A percentile compares a stretch with the other conserved stretches of the same genome.
Conservation (phyloP, 352 stramenopile species). For the Phytophthora capsici region DNA sequence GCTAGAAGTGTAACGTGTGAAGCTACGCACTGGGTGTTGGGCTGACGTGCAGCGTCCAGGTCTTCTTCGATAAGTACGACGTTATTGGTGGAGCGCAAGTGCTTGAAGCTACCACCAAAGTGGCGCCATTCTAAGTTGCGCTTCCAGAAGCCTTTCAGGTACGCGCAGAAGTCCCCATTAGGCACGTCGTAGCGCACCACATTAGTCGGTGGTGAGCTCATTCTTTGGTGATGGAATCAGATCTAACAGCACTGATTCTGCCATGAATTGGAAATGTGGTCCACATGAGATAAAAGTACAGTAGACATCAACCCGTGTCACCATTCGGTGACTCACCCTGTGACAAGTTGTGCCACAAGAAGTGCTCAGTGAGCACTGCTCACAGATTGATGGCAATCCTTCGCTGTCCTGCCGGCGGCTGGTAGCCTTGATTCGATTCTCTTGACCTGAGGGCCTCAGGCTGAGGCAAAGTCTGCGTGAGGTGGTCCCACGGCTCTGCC, state of each 20-base stretch:
- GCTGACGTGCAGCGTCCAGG: slow-evolving; percentile 66
- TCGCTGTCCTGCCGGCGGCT: not conserved
- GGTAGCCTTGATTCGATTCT: too few relatives aligned
- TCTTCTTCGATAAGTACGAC: slow-evolving; percentile 85
- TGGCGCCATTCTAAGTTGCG: slow-evolving; percentile 83
- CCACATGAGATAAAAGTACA: slow-evolving; percentile 12
- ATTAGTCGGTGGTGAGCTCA: slow-evolving; percentile 36
- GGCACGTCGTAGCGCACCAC: slow-evolving; percentile 63
- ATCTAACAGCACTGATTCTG: not conserved
- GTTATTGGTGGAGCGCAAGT: slow-evolving; percentile 84
- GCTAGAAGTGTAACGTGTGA: not conserved
- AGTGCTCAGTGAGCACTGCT: too few relatives aligned
- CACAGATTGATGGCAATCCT: not conserved
- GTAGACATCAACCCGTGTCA: slow-evolving; percentile 18
- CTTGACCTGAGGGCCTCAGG: too few relatives aligned
- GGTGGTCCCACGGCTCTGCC: slow-evolving; percentile 20
- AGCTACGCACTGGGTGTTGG: slow-evolving; percentile 64
- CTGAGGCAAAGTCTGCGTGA: not conserved
- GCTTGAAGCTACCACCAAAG: slow-evolving; percentile 80
- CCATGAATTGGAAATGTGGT: not conserved
- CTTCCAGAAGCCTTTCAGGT: slow-evolving; percentile 85
- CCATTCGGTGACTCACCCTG: too few relatives aligned
- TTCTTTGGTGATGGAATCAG: slow-evolving; percentile 3
- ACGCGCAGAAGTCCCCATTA: slow-evolving; percentile 70
- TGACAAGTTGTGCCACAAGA: too few relatives aligned